Percentiles rank a stretch among this genome's conserved stretches.
These are phyloP conservation scores for Craterostigma plantagineum DNA, from an alignment of 257 asterid species.

Conservation along the genomic window DNA sequence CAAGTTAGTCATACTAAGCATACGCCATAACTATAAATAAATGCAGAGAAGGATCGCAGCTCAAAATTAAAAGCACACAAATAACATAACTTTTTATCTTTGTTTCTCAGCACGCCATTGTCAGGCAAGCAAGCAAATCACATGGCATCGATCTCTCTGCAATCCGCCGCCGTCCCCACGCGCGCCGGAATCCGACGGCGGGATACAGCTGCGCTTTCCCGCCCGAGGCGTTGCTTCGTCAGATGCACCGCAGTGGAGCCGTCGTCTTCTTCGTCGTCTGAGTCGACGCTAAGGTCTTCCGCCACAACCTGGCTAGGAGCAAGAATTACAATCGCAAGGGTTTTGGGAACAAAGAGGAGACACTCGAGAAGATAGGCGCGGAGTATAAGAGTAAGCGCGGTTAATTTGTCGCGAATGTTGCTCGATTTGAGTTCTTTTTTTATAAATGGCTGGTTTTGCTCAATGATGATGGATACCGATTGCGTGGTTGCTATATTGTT, in stretches of 20 bases:
- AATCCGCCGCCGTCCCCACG: slow-evolving; percentile 37
- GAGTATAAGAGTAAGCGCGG: slow-evolving; percentile 65
- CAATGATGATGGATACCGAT: too few relatives aligned
- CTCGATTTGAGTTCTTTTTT: too few relatives aligned
- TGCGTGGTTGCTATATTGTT: not conserved
- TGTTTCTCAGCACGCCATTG: too few relatives aligned
- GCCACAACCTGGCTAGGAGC: slow-evolving; percentile 86
- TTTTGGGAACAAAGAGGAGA: slow-evolving; percentile 63
- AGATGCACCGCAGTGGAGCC: slow-evolving; percentile 55
- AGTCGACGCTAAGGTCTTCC: slow-evolving; percentile 63
- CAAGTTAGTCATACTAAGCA: too few relatives aligned
- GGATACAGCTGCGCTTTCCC: slow-evolving; percentile 6
- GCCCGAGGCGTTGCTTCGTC: slow-evolving; percentile 43
- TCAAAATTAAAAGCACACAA: too few relatives aligned
- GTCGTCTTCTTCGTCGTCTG: slow-evolving; percentile 31
- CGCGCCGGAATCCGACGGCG: slow-evolving; percentile 15
- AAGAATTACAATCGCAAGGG: slow-evolving; percentile 81
- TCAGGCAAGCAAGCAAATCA: too few relatives aligned
- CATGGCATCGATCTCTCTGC: slow-evolving; percentile 25
- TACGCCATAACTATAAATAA: too few relatives aligned
- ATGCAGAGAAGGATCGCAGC: too few relatives aligned
- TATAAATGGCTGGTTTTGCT: too few relatives aligned
- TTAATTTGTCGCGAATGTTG: not conserved
- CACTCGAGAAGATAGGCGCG: slow-evolving; percentile 57
- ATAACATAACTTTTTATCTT: too few relatives aligned